Base-by-base conservation (phyloP, 495 filamentous ascomycete species). In the Rusavskia elegans region DNA sequence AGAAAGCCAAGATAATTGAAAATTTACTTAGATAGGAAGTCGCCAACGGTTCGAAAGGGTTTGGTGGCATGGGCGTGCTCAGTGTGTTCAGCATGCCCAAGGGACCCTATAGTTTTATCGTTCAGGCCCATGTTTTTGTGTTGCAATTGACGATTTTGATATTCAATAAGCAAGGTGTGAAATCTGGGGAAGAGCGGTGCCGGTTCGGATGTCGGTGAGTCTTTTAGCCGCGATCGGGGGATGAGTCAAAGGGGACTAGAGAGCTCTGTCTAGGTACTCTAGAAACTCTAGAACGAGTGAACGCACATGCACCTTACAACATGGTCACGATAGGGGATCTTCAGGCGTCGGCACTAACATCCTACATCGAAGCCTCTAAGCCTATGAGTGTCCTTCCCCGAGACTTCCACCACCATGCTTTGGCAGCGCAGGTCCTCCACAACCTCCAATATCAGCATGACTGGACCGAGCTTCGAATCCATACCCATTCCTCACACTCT, bases 371-470 rank as follows among this genome's bases (percentile, higher is more conserved):
- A 46, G 44, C 44, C 23, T 46, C 44, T 8, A 46, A 8, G 21
- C 44, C 44, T 46, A 16, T 17, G 7, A 11, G 23, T 1, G 16
- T 46, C 8, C 23, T 11, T 16, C 5, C 23, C 14, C 17, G 8
- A 5, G 19, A 23, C 2, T n/a, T 40, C 3, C 40, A 51, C 42
- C 51, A 57, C 20, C 49, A 59, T 48, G 66, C 66, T 41, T 78
- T 88, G 48, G 80, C 85, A 21, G 64, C 76, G 30, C 77, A 84
- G 55, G 76, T 93, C 57, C 72, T 80, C 27, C 79, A 92, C 63
- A 89, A 93, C 63, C 79, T 95, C 54, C 79, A 81, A 61, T 74
- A 90, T 65, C 84, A 95, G 62, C 89, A 95, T 64, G 73, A 83
- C 56, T 98, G 92, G 92, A 83, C 81, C 10, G 70, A 68, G 17